Conservation (phyloP, 139 green algal genomes). For the Coccomyxa sp. region DNA sequence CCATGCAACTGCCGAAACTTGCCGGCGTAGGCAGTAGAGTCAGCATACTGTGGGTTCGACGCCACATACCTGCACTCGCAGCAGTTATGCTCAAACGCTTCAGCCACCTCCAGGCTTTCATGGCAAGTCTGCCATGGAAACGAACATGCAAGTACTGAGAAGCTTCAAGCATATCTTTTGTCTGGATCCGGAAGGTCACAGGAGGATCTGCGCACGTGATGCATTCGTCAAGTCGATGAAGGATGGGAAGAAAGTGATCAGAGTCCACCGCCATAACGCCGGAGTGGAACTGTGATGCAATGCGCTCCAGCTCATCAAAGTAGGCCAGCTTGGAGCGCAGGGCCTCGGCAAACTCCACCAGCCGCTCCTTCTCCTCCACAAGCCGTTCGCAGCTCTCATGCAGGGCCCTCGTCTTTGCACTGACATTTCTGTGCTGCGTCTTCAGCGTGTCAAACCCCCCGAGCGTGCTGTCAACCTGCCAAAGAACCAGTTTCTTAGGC, state of each 20-base stretch:
- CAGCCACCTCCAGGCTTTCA: neutral
- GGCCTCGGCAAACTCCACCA: conserved; percentile 69
- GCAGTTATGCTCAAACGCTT: neutral
- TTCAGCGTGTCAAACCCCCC: conserved; percentile 58
- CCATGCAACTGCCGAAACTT: conserved; percentile 89
- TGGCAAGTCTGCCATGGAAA: neutral
- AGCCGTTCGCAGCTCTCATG: conserved; percentile 62
- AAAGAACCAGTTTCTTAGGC: neutral
- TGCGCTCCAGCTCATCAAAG: conserved; percentile 94
- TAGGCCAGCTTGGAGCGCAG: conserved; percentile 72
- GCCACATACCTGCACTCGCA: conserved; percentile 43
- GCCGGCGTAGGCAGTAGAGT: conserved; percentile 71
- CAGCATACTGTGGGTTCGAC: conserved; percentile 85
- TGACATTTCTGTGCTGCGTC: conserved; percentile 61
- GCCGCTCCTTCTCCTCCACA: conserved; percentile 50
- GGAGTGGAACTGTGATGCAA: conserved; percentile 64
- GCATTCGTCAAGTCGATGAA: conserved; percentile 87
- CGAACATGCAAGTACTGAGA: neutral
- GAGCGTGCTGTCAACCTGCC: conserved; percentile 57
- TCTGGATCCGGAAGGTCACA: too few relatives aligned
- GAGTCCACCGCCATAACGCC: conserved; percentile 46
- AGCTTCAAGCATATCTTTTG: neutral
- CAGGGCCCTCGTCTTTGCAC: conserved; percentile 40
- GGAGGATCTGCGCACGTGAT: conserved; percentile 38
- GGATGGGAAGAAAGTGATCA: conserved; percentile 69